Evolutionary conservation across 768 basidiomycete genomes (phyloP).

Genomic region (Boletus coccyginus): DNA sequence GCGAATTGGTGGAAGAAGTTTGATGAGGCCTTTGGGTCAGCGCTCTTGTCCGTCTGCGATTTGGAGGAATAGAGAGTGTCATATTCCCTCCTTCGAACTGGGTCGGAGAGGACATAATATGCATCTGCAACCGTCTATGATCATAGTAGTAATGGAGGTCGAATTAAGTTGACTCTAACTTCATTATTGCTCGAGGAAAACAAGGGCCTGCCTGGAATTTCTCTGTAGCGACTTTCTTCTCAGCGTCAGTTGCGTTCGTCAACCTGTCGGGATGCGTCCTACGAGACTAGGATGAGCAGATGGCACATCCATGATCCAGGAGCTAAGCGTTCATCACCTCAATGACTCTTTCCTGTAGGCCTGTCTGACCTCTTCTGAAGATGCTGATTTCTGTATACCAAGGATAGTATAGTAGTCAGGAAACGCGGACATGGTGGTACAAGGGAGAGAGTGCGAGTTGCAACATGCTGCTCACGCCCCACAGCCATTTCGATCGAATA

Average conservation of each 20-base stretch:
- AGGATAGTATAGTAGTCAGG: constrained; percentile 80
- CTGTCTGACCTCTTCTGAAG: constrained; percentile 67
- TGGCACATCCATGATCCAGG: neutral
- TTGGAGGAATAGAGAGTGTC: constrained; percentile 63
- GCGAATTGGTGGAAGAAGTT: constrained; percentile 79
- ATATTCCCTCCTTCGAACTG: constrained; percentile 68
- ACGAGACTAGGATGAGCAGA: constrained; percentile 17
- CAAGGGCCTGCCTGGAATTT: constrained; percentile 65
- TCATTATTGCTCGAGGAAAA: neutral
- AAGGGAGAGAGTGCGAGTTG: constrained; percentile 4
- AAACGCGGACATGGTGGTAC: constrained; percentile 61
- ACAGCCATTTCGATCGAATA: constrained; percentile 2
- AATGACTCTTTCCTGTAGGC: constrained; percentile 82
- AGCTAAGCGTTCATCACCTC: constrained; percentile 39
- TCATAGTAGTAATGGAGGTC: neutral
- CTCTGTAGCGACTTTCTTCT: constrained; percentile 76
- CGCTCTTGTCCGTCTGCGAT: constrained; percentile 46
- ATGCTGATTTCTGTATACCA: constrained; percentile 50
- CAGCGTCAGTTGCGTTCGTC: constrained; percentile 61
- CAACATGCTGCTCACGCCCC: constrained; percentile 12
- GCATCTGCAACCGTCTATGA: constrained; percentile 80
- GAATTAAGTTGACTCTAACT: neutral
- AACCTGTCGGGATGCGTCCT: constrained; percentile 92
- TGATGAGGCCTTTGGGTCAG: constrained; percentile 63
- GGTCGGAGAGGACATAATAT: constrained; percentile 89